Evolutionary conservation across 1,284 basidiomycete species (phyloP).

Genomic region (Kalmanozyma brasiliensis): DNA sequence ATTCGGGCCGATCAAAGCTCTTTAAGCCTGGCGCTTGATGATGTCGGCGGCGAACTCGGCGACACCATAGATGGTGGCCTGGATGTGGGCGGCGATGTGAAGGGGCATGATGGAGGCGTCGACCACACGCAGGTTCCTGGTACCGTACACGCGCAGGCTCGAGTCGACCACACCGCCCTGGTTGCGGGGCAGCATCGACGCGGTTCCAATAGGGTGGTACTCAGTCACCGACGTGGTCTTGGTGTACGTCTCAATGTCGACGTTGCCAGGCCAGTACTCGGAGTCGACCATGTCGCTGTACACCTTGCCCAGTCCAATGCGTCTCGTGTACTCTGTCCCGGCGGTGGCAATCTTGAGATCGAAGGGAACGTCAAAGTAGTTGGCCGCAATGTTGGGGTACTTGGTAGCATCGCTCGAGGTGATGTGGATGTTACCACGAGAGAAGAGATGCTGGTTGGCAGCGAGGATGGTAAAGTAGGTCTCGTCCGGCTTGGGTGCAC

Average conservation of each 20-base stretch:
- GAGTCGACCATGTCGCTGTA: constrained; percentile 50
- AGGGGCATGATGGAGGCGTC: constrained; percentile 67
- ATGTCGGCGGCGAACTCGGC: constrained; percentile 69
- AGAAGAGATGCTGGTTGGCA: constrained; percentile 75
- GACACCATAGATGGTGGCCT: constrained; percentile 62
- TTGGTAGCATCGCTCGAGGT: constrained; percentile 73
- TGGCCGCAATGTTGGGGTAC: constrained; percentile 74
- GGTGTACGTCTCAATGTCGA: constrained; percentile 65
- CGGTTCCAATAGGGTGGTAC: constrained; percentile 73
- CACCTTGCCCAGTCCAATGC: constrained; percentile 40
- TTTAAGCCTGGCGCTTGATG: constrained; percentile 48
- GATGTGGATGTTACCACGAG: constrained; percentile 71
- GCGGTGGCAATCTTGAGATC: constrained; percentile 55
- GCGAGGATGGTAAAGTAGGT: constrained; percentile 63
- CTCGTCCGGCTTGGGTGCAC: constrained; percentile 48
- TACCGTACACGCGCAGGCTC: constrained; percentile 75
- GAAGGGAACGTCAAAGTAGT: constrained; percentile 70
- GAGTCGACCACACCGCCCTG: constrained; percentile 77
- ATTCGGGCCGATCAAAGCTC: too few relatives aligned
- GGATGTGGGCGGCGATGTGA: constrained; percentile 73
- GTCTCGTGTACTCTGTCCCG: constrained; percentile 59
- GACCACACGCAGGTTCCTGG: constrained; percentile 73
- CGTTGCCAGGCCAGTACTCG: constrained; percentile 56
- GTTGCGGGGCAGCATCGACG: constrained; percentile 75
- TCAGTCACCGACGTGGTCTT: constrained; percentile 60